Evolutionary conservation across 2,329 filamentous ascomycete genomes (phyloP), one percentile per base, ranked within the genome.

Genomic region (Scolecobasidium constrictum): DNA sequence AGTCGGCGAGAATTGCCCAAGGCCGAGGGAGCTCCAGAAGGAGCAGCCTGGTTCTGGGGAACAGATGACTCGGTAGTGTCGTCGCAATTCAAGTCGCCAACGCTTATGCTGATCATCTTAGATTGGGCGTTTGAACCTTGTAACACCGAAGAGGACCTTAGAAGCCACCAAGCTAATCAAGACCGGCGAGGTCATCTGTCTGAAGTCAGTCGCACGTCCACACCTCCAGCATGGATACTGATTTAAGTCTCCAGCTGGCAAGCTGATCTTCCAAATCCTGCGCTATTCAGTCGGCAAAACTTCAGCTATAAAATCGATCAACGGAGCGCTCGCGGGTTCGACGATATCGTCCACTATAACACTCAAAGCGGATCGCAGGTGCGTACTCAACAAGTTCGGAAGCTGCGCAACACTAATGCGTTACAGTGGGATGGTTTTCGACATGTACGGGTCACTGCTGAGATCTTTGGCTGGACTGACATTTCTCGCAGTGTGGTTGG

Each of bases 1-100:
- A 64, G 64, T 1, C 60, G 71, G 11, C 67, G 68, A 42, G 67
- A 77, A 40, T 60, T 78, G 3, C 71, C 72, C 16, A 50, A 57
- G 18, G 63, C 76, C 31, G 58, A 66, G 1, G 68, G 67, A 26
- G 72, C 72, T 2, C 75, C 73, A 0, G 60, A 69, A n/a, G 71
- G 65, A 20, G 72, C 73, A 16, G 72, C 73, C 15, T 78, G 75
- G 75, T 68, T 76, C 20, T 78, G 73, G 74, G 73, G 75, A 12
- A 62, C 71, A 33, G 61, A 75, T 52, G 73, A 76, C 49, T 59
- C 65, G 48, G 56, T 68, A 39, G 68, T 68, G 9, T 31, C 9
- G n/a, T 31, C n/a, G 9, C 26, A n/a, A n/a, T n/a, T n/a, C n/a
- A n/a, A n/a, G n/a, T n/a, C n/a, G n/a, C n/a, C n/a, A n/a, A n/a